phyloP scores from a whole-genome alignment of 2,329 filamentous ascomycete species.

The Domatiomyces globalis region DNA sequence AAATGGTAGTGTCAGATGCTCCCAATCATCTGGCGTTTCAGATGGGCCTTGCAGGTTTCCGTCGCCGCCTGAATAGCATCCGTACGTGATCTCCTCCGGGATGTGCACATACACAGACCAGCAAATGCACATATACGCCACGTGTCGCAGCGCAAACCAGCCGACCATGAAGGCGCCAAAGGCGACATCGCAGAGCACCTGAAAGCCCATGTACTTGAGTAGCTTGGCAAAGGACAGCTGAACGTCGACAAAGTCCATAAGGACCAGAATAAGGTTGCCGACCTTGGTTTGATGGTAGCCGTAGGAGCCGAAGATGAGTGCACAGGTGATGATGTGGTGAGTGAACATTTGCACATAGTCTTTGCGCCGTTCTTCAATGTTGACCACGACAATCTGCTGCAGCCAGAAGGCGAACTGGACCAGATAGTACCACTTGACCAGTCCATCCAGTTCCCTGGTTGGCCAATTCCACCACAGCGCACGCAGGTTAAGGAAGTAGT shows the following conservation, averaged over 20 bases:
- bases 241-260: conserved; percentile 90
- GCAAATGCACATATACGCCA: conserved; percentile 64
- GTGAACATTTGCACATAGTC: conserved; percentile 93
- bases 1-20: conserved; percentile 62
- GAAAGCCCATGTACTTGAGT: conserved; percentile 74
- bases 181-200: conserved; percentile 60
- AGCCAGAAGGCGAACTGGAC: conserved; percentile 86
- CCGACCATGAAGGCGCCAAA: conserved; percentile 76
- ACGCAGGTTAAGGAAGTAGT: conserved; percentile 61
- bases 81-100: conserved; percentile 46
- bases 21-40: conserved; percentile 36
- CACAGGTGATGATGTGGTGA: conserved; percentile 81
- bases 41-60: conserved; percentile 42
- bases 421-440: conserved; percentile 80
- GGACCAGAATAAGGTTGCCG: conserved; percentile 71
- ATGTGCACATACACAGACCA: conserved; percentile 65
- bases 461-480: conserved; percentile 82
- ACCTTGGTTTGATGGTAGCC: conserved; percentile 76
- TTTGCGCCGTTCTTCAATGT: conserved; percentile 87
- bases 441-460: conserved; percentile 54
- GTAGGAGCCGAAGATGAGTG: conserved; percentile 68
- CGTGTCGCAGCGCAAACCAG: conserved; percentile 74
- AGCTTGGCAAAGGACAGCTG: conserved; percentile 86
- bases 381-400: conserved; percentile 84
- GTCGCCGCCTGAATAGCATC: conserved; percentile 54